A percentile compares a stretch with the other conserved stretches of the same genome.
Evolutionary conservation across 2,329 filamentous ascomycete genomes (phyloP).

Genomic region (Ceratocystiopsis minuta): DNA sequence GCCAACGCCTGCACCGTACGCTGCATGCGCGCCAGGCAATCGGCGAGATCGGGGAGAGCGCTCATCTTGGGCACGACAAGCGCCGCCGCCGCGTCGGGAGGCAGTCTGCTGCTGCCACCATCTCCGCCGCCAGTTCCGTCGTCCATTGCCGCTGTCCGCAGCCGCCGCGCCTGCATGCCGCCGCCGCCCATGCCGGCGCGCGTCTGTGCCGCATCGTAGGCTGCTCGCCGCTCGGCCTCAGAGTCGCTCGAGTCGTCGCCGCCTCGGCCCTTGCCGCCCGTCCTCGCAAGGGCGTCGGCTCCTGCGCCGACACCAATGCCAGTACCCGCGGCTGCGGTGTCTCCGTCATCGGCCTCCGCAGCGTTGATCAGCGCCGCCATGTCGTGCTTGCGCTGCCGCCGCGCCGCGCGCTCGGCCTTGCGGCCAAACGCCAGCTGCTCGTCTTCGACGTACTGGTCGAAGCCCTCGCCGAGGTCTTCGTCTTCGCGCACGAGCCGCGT

Average conservation of each 20-base stretch:
- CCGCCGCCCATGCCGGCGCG: slow-evolving; percentile 64
- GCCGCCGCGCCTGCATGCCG: no score
- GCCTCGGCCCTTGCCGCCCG: slow-evolving; percentile 15
- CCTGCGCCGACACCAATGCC: no score
- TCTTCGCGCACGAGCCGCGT: slow-evolving; percentile 68
- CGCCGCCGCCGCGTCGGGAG: slow-evolving; percentile 16
- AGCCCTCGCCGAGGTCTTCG: slow-evolving; percentile 83
- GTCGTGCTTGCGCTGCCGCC: slow-evolving; percentile 47
- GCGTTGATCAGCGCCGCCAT: slow-evolving; percentile 72
- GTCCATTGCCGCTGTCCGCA: no score
- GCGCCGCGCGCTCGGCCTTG: slow-evolving; percentile 58
- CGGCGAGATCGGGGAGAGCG: slow-evolving; percentile 47
- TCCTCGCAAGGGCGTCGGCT: no score
- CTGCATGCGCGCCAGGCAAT: slow-evolving; percentile 46
- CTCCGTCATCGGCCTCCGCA: slow-evolving; percentile 39
- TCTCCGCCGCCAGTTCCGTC: slow-evolving; percentile 21
- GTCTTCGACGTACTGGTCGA: slow-evolving; percentile 80
- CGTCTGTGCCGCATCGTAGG: slow-evolving; percentile 77
- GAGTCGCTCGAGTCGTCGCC: slow-evolving; percentile 51
- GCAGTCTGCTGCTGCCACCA: slow-evolving; percentile 10
- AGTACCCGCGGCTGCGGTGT: no score
- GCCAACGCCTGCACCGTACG: slow-evolving; percentile 46
- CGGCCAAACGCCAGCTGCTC: slow-evolving; percentile 61
- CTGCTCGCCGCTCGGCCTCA: slow-evolving; percentile 53
- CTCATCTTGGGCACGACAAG: slow-evolving; percentile 46